These are phyloP conservation scores for Aschersonia sp. DNA, from an alignment of 2,329 filamentous ascomycete genomes.

Conservation along the genomic window DNA sequence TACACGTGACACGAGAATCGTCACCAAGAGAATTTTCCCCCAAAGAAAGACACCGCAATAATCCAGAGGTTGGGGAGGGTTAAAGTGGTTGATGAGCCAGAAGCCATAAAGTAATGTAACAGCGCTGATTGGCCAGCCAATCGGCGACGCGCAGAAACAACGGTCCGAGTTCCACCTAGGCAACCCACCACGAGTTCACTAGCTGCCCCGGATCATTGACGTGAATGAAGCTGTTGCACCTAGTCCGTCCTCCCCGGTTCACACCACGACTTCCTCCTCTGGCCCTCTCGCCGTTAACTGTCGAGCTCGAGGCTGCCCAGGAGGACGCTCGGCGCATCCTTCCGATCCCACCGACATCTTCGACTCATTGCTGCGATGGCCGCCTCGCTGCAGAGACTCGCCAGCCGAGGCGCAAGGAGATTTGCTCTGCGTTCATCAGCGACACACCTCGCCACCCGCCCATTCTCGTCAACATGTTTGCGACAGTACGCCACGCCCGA, in stretches of 20 bases:
- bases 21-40: too few species aligned
- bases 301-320: neutral
- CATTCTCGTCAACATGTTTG: slow-evolving; percentile 50
- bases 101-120: neutral
- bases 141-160: neutral
- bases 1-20: too few species aligned
- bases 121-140: neutral
- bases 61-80: neutral
- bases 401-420: slow-evolving; percentile 55
- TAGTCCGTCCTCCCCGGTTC: too few species aligned
- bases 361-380: slow-evolving; percentile 38
- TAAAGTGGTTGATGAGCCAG: neutral
- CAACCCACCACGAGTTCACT: neutral
- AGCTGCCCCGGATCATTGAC: neutral
- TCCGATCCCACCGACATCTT: slow-evolving; percentile 8
- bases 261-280: too few species aligned
- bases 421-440: slow-evolving; percentile 38
- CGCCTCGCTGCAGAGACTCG: slow-evolving; percentile 52
- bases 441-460: slow-evolving; percentile 28
- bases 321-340: neutral
- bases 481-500: slow-evolving; percentile 47
- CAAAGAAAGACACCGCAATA: too few species aligned
- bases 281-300: too few species aligned
- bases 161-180: neutral
- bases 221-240: neutral